Evolutionary conservation across 2,329 filamentous ascomycete species (phyloP), one percentile per base, ranked within the genome.

Genomic region (Mycocentrospora acerina): DNA sequence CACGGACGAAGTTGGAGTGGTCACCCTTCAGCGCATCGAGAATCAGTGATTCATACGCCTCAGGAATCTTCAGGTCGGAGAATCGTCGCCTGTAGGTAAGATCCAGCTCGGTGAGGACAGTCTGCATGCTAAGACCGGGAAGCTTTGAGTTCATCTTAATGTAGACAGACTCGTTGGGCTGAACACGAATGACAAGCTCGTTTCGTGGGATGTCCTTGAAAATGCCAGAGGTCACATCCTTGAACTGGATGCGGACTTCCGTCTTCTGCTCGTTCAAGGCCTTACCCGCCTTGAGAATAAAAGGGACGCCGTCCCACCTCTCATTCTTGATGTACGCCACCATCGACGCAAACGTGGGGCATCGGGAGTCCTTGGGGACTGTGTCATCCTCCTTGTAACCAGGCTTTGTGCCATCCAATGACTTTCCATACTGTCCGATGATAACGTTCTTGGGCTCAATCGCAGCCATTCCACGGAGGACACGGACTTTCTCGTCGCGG

Each of bases 141-240:
- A 98, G 79, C 80, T 98, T 98, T 19, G 91, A 97, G 85, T 98
- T 98, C 93, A 98, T 98, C 83, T 98, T 98, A 72, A 97, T 95
- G 76, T 98, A 98, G 55, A 98, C 90, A 67, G 88, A 95, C 80
- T 98, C 93, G 76, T 98, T 98, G 60, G 93, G 93, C 77, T 98
- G 93, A 53, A 98, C 95, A 56, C 93, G 90, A 77, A 98, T 96
- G 62, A 98, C 93, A 53, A 98, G 86, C 76, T 98, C 93, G 77
- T 98, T 98, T 57, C 94, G 86, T 44, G 93, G 94, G 65, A 98
- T 98, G 69, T 98, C 91, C 81, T 97, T 97, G 78, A 98, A 98
- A 72, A 98, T 98, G 55, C 94, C 93, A 32, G 90, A 96, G 15
- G 93, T 97, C 52, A 98, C 93, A 67, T 98, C 93, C 79, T 95